phyloP scores from a whole-genome alignment of 139 green algal species.

The Chlorella sorokiniana region DNA sequence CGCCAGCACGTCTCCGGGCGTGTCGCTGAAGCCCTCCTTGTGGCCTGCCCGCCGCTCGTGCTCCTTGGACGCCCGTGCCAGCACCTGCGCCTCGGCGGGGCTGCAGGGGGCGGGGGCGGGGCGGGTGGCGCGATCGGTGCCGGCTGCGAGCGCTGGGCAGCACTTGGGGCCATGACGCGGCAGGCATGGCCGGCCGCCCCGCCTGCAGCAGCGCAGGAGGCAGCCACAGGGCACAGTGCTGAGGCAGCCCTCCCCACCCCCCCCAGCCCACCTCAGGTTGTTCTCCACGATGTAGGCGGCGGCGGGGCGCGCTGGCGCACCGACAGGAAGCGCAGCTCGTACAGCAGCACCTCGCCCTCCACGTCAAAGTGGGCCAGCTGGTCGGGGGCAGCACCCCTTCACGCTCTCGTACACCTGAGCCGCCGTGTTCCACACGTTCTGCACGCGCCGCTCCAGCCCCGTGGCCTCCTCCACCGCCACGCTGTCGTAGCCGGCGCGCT shows the following conservation, averaged over 20 bases:
- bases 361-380: constrained; percentile 61
- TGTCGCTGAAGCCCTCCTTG: constrained; percentile 64
- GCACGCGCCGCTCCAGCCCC: constrained; percentile 66
- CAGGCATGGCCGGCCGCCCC: too few relatives aligned
- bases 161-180: too few relatives aligned
- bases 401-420: constrained; percentile 71
- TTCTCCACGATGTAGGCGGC: constrained; percentile 58
- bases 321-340: constrained; percentile 73
- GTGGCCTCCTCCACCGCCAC: constrained; percentile 63
- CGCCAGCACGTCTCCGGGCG: constrained; percentile 75
- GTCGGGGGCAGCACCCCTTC: constrained; percentile 31
- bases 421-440: constrained; percentile 71
- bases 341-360: constrained; percentile 60
- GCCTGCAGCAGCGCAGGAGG: too few relatives aligned
- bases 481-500: constrained; percentile 57
- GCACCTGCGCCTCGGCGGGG: constrained; percentile 30
- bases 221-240: too few relatives aligned
- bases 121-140: not conserved
- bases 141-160: not conserved
- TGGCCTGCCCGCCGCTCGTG: constrained; percentile 64
- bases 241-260: not conserved
- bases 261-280: constrained; percentile 1
- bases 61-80: constrained; percentile 81
- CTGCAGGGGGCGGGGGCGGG: not conserved
- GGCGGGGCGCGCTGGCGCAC: constrained; percentile 21